These are phyloP conservation scores for Podaxis rugospora DNA, from an alignment of 768 basidiomycete species.

Conservation along the genomic window DNA sequence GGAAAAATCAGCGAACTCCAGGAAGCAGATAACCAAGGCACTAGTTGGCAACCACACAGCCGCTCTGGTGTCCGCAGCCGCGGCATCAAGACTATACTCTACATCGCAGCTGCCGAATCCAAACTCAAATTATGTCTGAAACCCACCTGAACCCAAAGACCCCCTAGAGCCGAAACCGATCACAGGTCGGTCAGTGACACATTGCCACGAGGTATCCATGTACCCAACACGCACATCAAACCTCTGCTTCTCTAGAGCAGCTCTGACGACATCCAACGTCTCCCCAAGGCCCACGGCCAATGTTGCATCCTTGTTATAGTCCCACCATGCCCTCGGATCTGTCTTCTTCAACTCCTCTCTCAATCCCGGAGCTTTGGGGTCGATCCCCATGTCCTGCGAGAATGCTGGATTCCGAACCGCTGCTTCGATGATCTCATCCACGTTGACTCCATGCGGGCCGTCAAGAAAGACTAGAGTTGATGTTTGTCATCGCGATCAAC, in stretches of 20 bases:
- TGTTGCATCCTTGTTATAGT: conserved; percentile 45
- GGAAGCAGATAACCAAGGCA: background rate
- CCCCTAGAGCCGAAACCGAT: conserved; percentile 46
- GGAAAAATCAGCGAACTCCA: conserved; percentile 2
- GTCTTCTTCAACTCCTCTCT: conserved; percentile 28
- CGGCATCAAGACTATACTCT: too few species aligned
- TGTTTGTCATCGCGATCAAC: background rate
- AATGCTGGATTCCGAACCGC: background rate
- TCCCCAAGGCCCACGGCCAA: conserved; percentile 53
- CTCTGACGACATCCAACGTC: conserved; percentile 48
- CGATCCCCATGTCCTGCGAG: background rate
- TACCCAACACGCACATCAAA: conserved; percentile 55
- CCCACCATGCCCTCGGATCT: conserved; percentile 73
- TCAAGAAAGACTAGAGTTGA: conserved; percentile 1
- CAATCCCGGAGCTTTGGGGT: conserved; percentile 31
- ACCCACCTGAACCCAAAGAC: conserved; percentile 50
- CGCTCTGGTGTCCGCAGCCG: background rate
- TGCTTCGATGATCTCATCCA: background rate
- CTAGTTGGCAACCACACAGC: background rate
- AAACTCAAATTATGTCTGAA: background rate
- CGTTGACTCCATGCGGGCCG: conserved; percentile 6
- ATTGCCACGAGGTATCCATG: conserved; percentile 1
- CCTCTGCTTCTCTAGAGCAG: conserved; percentile 49
- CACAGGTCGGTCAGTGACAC: background rate
- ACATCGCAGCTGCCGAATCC: background rate